Conservation (phyloP, 2,329 filamentous ascomycete genomes). For the Phialocephala sp. region DNA sequence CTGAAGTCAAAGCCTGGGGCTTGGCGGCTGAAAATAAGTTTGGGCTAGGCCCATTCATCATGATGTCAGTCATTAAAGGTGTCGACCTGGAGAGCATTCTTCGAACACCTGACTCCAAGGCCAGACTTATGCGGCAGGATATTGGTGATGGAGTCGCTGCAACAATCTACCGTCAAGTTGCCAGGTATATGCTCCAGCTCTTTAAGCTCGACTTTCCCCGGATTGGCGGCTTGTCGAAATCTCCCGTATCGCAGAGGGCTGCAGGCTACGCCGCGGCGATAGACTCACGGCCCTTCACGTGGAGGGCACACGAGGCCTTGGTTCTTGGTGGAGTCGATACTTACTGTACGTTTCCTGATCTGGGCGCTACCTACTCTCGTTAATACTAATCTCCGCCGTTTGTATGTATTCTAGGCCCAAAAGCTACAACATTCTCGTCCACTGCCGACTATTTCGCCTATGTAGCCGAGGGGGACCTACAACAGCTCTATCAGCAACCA, state of each 20-base stretch:
- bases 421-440: conserved; percentile 38
- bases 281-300: conserved; percentile 16
- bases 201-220: conserved; percentile 26
- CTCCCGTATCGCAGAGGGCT: background rate
- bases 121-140: conserved; percentile 24
- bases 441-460: conserved; percentile 43
- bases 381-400: conserved; percentile 12
- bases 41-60: conserved; percentile 28
- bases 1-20: conserved; percentile 40
- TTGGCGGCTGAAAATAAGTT: conserved; percentile 37
- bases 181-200: conserved; percentile 26
- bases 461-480: conserved; percentile 37
- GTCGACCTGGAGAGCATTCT: conserved; percentile 25
- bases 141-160: conserved; percentile 24
- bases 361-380: conserved; percentile 4
- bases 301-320: conserved; percentile 14
- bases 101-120: conserved; percentile 16
- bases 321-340: conserved; percentile 15
- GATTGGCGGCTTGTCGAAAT: conserved; percentile 22
- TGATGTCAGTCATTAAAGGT: conserved; percentile 28
- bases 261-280: conserved; percentile 12
- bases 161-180: conserved; percentile 27
- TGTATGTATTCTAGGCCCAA: conserved; percentile 15
- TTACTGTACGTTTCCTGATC: conserved; percentile 16
- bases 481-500: conserved; percentile 43